Evolutionary conservation across 1,139 yeast species (phyloP), one percentile per base, ranked within the genome.

Genomic region (Pichia terricola): DNA sequence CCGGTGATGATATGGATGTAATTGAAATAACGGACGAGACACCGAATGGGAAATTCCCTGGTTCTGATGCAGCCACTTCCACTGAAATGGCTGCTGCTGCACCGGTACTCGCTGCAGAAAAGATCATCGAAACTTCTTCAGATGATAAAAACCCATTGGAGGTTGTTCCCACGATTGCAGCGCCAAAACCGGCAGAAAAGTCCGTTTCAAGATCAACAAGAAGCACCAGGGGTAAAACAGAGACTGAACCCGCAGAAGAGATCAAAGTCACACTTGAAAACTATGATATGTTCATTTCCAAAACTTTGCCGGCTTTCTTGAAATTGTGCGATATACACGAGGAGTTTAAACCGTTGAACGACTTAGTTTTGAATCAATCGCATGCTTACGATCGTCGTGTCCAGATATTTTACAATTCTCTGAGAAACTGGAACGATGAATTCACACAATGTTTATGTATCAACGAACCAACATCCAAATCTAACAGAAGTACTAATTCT

Each of bases 381-480:
- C 5, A 37, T 6, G 16, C 26, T 6, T 26, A 28, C 5, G 43
- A 50, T 26, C 4, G 25, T 11, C 40, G 45, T 31, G 52, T 62
- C n/a, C 41, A 49, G 4, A 76, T 71, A 50, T 66, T 77, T 45
- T 59, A 63, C 35, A 48, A 53, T 2, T 56, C 68, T 34, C 50
- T 76, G 16, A 61, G 61, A 22, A 56, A 59, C 27, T 77, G 82
- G 82, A 68, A 54, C 9, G 53, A 58, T 25, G 63, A 60, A 50
- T 65, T 62, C 37, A 61, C 50, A 1, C 48, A 47, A 33, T 40
- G 69, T 2, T 67, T 64, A 27, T 47, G 62, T 4, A 55, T 67
- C 27, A 62, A 61, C 39, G 40, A 39, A 6, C 42, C 42, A 6
- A 46, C 45, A n/a, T 40, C 40, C 4, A 45, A 42, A 6, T 35